Evolutionary conservation across 2,329 filamentous ascomycete species (phyloP).

Genomic region (Ceratocystis variospora): DNA sequence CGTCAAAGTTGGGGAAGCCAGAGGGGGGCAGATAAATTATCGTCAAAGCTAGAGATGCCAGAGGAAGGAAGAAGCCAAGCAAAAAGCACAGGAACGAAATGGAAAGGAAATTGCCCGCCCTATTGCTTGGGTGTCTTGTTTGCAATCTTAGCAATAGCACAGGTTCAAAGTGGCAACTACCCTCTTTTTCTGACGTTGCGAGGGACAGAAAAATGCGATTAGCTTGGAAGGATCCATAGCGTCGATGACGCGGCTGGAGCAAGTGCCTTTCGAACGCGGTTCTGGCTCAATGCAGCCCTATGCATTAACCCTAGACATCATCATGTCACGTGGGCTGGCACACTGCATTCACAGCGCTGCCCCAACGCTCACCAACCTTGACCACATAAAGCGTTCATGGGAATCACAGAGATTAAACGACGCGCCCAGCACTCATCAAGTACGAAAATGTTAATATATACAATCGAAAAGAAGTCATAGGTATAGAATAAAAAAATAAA

Average conservation of each 20-base stretch:
- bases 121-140: not conserved
- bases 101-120: not conserved
- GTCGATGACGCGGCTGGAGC: conserved; percentile 7
- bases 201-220: not conserved
- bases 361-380: no score
- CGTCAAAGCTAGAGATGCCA: no score
- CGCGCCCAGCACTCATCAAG: not conserved
- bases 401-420: no score
- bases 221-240: not conserved
- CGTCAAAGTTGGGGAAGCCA: no score
- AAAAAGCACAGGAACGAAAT: no score
- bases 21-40: no score
- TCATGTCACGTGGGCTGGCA: no score
- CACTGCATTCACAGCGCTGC: no score
- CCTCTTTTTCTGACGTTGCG: not conserved
- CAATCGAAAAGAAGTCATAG: not conserved
- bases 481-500: not conserved
- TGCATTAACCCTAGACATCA: not conserved
- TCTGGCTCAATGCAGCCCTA: not conserved
- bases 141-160: not conserved
- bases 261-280: not conserved
- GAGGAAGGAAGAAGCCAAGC: no score
- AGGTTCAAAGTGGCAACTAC: conserved; percentile 8
- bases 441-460: not conserved
- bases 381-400: no score